A percentile compares a stretch with the other conserved stretches of the same genome.
These are phyloP conservation scores for Fusarium domesticum DNA, from an alignment of 2,329 filamentous ascomycete genomes.

Conservation along the genomic window DNA sequence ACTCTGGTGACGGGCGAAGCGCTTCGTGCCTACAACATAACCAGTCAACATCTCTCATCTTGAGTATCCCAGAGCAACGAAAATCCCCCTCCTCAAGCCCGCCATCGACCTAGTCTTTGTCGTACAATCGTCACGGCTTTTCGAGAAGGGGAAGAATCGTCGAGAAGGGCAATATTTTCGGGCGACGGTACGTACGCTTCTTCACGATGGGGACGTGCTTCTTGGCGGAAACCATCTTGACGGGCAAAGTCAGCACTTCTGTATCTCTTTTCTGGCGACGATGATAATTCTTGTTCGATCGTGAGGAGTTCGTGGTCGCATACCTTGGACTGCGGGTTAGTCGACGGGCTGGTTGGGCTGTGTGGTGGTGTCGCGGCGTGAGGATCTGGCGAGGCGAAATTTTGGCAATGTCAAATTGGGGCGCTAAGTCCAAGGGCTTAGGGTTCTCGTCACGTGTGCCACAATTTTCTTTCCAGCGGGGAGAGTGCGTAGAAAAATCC, in stretches of 20 bases:
- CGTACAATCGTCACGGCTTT: slow-evolving; percentile 11
- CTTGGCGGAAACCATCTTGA: slow-evolving; percentile 96
- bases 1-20: slow-evolving; percentile 96
- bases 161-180: slow-evolving; percentile 5
- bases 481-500: neutral
- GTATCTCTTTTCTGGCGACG: neutral
- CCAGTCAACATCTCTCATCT: slow-evolving; percentile 38
- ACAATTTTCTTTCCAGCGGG: slow-evolving; percentile 14
- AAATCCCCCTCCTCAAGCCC: slow-evolving; percentile 7
- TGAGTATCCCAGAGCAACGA: slow-evolving; percentile 2
- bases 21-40: slow-evolving; percentile 70
- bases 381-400: slow-evolving; percentile 36
- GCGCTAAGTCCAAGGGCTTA: slow-evolving; percentile 35
- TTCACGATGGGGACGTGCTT: slow-evolving; percentile 99
- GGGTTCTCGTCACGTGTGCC: slow-evolving; percentile 34
- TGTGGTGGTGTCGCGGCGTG: slow-evolving; percentile 36
- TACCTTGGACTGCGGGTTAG: slow-evolving; percentile 44
- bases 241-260: slow-evolving; percentile 32
- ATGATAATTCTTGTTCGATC: slow-evolving; percentile 7
- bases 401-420: slow-evolving; percentile 35
- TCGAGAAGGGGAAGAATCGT: neutral
- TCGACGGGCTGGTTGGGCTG: slow-evolving; percentile 34
- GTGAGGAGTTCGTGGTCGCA: slow-evolving; percentile 13
- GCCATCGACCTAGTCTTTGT: slow-evolving; percentile 10
- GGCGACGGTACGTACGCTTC: slow-evolving; percentile 79